phyloP scores from a whole-genome alignment of 805 yeast genomes.

The Saturnispora saitoi region DNA sequence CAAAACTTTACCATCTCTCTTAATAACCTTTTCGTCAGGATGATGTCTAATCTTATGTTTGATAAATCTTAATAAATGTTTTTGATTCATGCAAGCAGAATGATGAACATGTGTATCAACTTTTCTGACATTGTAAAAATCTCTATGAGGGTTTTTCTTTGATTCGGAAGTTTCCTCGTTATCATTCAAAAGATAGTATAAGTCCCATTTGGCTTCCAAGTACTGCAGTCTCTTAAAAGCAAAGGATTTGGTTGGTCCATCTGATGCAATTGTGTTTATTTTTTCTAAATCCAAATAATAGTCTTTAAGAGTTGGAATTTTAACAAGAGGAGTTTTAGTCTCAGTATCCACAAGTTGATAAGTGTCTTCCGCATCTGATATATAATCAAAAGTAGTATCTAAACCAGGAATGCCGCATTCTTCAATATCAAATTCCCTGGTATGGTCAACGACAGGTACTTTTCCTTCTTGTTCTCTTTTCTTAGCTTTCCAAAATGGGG shows the following conservation, averaged over 20 bases:
- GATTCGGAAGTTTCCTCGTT: slow-evolving; percentile 87
- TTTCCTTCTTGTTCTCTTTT: not conserved
- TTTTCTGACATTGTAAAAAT: slow-evolving; percentile 91
- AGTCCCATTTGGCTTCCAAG: slow-evolving; percentile 93
- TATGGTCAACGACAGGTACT: not conserved
- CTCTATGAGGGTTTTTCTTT: slow-evolving; percentile 92
- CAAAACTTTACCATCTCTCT: slow-evolving; percentile 83
- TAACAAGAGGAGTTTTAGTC: slow-evolving; percentile 33
- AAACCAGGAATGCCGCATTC: slow-evolving; percentile 48
- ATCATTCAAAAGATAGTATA: slow-evolving; percentile 81
- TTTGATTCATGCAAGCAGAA: slow-evolving; percentile 98
- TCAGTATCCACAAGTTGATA: slow-evolving; percentile 37
- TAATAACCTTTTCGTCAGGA: slow-evolving; percentile 85
- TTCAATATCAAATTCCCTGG: slow-evolving; percentile 43
- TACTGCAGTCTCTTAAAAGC: slow-evolving; percentile 91
- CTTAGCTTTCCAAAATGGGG: slow-evolving; percentile 62
- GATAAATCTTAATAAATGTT: slow-evolving; percentile 87
- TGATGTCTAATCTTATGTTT: slow-evolving; percentile 84
- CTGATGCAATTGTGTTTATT: slow-evolving; percentile 68
- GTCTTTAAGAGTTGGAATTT: slow-evolving; percentile 78
- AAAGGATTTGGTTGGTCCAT: slow-evolving; percentile 95
- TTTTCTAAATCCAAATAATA: slow-evolving; percentile 77
- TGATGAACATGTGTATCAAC: slow-evolving; percentile 99
- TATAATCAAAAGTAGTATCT: slow-evolving; percentile 34
- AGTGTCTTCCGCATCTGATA: slow-evolving; percentile 55